phyloP scores from a whole-genome alignment of 495 filamentous ascomycete genomes.

The Aspergillus biplanus region DNA sequence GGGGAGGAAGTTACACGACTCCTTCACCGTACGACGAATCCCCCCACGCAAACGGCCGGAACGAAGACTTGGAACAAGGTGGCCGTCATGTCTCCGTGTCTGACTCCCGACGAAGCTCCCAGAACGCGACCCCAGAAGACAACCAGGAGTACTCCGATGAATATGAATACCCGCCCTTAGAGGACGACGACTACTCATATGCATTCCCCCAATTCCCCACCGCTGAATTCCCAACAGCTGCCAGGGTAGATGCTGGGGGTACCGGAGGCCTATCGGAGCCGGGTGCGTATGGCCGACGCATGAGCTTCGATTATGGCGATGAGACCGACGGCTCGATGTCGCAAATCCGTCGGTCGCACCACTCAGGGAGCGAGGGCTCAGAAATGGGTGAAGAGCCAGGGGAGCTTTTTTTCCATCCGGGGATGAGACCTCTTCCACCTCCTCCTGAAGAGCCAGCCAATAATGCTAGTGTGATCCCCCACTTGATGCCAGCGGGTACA shows the following conservation, averaged over 20 bases:
- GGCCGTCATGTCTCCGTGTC: slow-evolving; percentile 24
- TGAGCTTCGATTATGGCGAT: slow-evolving; percentile 95
- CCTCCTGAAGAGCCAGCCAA: slow-evolving; percentile 62
- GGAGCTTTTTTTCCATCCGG: slow-evolving; percentile 94
- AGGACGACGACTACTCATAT: slow-evolving; percentile 55
- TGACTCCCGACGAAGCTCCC: slow-evolving; percentile 43
- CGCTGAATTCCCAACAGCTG: slow-evolving; percentile 35
- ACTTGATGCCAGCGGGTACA: slow-evolving; percentile 60
- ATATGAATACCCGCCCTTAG: slow-evolving; percentile 46
- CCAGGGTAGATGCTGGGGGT: slow-evolving; percentile 76
- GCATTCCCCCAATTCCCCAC: slow-evolving; percentile 56
- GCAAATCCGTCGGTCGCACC: slow-evolving; percentile 53
- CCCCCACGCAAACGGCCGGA: slow-evolving; percentile 5
- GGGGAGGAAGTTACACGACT: slow-evolving; percentile 67
- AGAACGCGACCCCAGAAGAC: slow-evolving; percentile 37
- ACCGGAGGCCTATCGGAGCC: slow-evolving; percentile 85
- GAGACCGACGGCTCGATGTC: slow-evolving; percentile 57
- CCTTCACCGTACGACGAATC: slow-evolving; percentile 72
- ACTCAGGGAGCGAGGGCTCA: slow-evolving; percentile 57
- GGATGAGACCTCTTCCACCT: slow-evolving; percentile 80
- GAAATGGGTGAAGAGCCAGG: slow-evolving; percentile 66
- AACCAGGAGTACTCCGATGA: slow-evolving; percentile 41
- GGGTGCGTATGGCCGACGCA: slow-evolving; percentile 60
- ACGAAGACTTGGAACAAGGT: slow-evolving; percentile 22
- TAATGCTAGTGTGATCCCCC: slow-evolving; percentile 47